Conservation (phyloP, 345 rosid species). For the Eucalyptus sp. region DNA sequence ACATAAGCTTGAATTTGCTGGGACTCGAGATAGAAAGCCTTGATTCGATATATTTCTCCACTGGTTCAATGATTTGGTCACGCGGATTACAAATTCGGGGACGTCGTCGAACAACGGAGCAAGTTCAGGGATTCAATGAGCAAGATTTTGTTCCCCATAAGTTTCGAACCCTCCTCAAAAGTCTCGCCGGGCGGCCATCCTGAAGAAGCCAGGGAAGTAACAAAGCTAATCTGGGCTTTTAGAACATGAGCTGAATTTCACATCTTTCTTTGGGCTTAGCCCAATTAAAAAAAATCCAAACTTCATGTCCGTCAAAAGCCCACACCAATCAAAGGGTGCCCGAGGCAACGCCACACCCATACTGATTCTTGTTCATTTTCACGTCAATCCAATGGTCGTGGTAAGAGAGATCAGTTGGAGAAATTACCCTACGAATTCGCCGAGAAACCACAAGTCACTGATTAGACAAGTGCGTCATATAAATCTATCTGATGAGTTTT, state of each 20-base stretch:
- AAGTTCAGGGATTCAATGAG: background rate
- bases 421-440: no score
- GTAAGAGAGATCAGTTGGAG: no score
- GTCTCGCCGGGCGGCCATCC: background rate
- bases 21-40: background rate
- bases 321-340: no score
- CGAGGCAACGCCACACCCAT: no score
- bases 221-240: background rate
- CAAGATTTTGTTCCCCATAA: background rate
- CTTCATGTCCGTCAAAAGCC: background rate
- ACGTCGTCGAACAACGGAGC: background rate
- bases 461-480: no score
- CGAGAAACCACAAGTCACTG: no score
- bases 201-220: background rate
- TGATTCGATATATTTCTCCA: background rate
- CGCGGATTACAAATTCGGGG: background rate
- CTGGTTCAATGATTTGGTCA: background rate
- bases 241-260: background rate
- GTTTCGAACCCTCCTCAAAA: background rate
- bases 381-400: no score
- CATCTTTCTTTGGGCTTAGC: background rate
- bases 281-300: background rate
- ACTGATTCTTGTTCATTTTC: no score
- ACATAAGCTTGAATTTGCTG: background rate
- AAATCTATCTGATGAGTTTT: no score